These are phyloP conservation scores for Rhizomucor miehei DNA, from an alignment of 371 early-diverging fungal genomes.

Conservation along the genomic window DNA sequence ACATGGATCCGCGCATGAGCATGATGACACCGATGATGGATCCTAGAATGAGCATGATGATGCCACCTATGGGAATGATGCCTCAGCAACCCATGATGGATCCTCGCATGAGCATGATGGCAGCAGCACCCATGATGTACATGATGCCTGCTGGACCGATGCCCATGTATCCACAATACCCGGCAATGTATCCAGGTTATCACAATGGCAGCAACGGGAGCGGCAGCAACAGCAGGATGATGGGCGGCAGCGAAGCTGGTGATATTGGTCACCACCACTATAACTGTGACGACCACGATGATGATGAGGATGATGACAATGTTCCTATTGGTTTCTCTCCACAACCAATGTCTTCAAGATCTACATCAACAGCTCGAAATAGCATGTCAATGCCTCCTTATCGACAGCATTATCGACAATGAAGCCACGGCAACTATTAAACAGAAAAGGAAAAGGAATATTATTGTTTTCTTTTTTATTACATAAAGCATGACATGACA, in stretches of 20 bases:
- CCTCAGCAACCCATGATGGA: slow-evolving; percentile 25
- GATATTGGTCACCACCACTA: no score
- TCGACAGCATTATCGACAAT: slow-evolving; percentile 2
- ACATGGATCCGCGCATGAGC: slow-evolving; percentile 31
- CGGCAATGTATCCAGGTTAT: slow-evolving; percentile 3
- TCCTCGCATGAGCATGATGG: slow-evolving; percentile 26
- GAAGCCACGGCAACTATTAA: slow-evolving; percentile 6
- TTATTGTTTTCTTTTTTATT: no score
- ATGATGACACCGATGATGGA: slow-evolving; percentile 40
- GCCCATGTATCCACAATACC: slow-evolving; percentile 26
- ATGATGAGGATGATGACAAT: slow-evolving; percentile 32
- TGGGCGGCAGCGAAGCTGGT: background rate
- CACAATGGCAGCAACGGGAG: slow-evolving; percentile 15
- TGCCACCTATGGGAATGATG: slow-evolving; percentile 17
- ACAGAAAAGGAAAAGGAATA: background rate
- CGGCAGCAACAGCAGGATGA: background rate
- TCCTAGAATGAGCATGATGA: slow-evolving; percentile 23
- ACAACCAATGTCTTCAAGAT: background rate
- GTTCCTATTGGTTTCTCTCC: slow-evolving; percentile 8
- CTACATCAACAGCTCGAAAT: background rate
- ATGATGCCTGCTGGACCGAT: slow-evolving; percentile 12
- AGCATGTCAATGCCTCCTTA: slow-evolving; percentile 1
- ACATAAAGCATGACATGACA: no score
- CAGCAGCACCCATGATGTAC: slow-evolving; percentile 1
- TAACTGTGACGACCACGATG: slow-evolving; percentile 15